Base-by-base conservation (phyloP, 2,329 filamentous ascomycete species). In the Fusarium piperis region DNA sequence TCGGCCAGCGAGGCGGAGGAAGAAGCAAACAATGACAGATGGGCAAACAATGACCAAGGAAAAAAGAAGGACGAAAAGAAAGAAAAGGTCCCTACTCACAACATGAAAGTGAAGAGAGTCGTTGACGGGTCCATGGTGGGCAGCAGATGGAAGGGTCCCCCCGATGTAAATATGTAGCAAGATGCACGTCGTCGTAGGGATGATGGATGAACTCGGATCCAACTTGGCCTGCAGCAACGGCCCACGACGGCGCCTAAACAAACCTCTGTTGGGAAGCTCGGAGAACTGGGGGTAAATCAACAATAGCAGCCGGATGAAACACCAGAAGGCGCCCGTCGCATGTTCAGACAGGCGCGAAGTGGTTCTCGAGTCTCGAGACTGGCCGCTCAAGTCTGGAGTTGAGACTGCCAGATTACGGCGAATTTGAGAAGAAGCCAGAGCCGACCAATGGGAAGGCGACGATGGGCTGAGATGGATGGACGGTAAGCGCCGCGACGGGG, bases 71-170 rank as follows among this genome's bases (percentile, higher is more conserved):
- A 70, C 73, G 68, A 60, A 57, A 72, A 70, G 58, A 61, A 74
- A 65, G 59, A 65, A 69, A 74, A 65, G 64, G 76, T 64, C 75
- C 75, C 64, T 77, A 90, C 89, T 88, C 84, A 91, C 90, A 91
- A 81, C 81, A 90, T 86, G 79, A 93, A 92, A 67, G 91, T 92
- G 78, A 92, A 87, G 73, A 93, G 88, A 65, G 91, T 91, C 23
- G 90, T 92, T 44, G 85, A 85, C 59, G 88, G 88, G 80, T 90
- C 87, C 88, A 90, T 89, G 78, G 52, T 55, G 69, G 70, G 65
- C 59, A 59, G 60, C 46, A 51, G 59, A 53, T 64, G 61, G 67
- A 68, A 62, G 32, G 60, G 62, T 23, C 46, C 32, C 63, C 46
- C 69, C 56, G 35, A 63, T 65, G 71, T 76, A 72, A 76, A 74